These are phyloP conservation scores for Colletotrichum cereale DNA, from an alignment of 2,329 filamentous ascomycete genomes.

Conservation along the genomic window DNA sequence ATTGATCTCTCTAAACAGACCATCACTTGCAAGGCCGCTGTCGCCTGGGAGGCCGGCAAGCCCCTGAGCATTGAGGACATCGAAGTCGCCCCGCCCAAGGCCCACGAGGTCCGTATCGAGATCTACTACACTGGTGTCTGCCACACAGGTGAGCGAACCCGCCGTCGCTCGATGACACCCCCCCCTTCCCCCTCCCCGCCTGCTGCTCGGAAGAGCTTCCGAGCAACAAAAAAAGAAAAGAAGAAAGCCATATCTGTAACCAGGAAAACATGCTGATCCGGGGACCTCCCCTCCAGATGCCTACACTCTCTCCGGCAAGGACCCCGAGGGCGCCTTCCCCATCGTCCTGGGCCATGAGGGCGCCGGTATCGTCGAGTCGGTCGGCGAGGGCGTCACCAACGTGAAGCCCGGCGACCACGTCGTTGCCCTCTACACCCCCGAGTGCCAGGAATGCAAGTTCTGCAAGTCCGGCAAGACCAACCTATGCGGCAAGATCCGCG, in stretches of 20 bases:
- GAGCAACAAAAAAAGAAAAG: background rate
- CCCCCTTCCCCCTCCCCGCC: conserved; percentile 31
- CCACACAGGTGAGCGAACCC: conserved; percentile 80
- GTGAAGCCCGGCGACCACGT: conserved; percentile 96
- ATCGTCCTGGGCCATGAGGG: conserved; percentile 92
- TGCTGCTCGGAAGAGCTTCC: conserved; percentile 27
- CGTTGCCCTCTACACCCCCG: conserved; percentile 91
- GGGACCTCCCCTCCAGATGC: conserved; percentile 70
- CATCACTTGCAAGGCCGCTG: conserved; percentile 96
- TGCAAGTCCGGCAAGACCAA: conserved; percentile 99
- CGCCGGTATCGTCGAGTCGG: conserved; percentile 91
- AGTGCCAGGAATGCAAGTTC: conserved; percentile 99
- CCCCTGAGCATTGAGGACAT: conserved; percentile 90
- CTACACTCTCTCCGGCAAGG: conserved; percentile 95
- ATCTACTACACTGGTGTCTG: conserved; percentile 99
- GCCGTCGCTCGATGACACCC: conserved; percentile 26
- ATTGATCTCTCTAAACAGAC: conserved; percentile 66
- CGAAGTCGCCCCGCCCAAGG: conserved; percentile 89
- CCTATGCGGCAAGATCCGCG: conserved; percentile 98
- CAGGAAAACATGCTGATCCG: background rate
- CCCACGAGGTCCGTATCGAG: conserved; percentile 96
- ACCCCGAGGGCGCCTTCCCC: conserved; percentile 94
- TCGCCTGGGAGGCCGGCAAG: conserved; percentile 97
- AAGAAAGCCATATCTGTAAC: conserved; percentile 1
- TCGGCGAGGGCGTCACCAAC: conserved; percentile 93